These are phyloP conservation scores for Solanum ossicruentum DNA, from an alignment of 257 asterid species.

Conservation along the genomic window DNA sequence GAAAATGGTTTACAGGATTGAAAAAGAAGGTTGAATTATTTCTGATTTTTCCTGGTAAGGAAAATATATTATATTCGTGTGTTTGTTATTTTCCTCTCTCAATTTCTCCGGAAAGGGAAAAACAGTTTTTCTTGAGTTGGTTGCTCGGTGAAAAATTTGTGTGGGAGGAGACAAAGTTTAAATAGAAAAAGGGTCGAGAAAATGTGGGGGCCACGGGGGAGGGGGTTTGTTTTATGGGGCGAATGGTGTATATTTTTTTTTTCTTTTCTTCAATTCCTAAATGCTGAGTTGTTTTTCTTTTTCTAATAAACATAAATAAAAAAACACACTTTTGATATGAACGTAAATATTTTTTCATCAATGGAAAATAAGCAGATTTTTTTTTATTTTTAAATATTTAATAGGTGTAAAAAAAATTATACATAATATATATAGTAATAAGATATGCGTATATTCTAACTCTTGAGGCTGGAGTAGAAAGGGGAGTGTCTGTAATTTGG, in stretches of 20 bases:
- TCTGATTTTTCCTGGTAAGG: neutral
- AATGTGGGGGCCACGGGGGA: neutral
- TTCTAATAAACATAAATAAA: too few species aligned
- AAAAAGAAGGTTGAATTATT: neutral
- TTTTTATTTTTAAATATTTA: too few species aligned
- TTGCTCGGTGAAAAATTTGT: neutral
- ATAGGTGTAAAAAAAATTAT: too few species aligned
- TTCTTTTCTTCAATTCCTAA: too few species aligned
- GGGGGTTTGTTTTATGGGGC: neutral
- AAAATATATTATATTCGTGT: neutral
- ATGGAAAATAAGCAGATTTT: too few species aligned
- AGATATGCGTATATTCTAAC: rapidly evolving
- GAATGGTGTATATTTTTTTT: neutral
- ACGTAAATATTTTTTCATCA: too few species aligned
- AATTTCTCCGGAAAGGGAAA: neutral
- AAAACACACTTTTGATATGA: too few species aligned
- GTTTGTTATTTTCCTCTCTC: neutral
- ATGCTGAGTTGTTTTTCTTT: too few species aligned
- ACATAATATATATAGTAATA: too few species aligned
- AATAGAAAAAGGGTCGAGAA: neutral
- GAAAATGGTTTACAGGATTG: neutral
- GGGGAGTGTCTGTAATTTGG: too few species aligned
- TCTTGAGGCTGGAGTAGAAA: too few species aligned
- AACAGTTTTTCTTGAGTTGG: neutral
- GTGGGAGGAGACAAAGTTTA: neutral